phyloP scores from a whole-genome alignment of 768 basidiomycete genomes.

The Lyophyllum decastes region DNA sequence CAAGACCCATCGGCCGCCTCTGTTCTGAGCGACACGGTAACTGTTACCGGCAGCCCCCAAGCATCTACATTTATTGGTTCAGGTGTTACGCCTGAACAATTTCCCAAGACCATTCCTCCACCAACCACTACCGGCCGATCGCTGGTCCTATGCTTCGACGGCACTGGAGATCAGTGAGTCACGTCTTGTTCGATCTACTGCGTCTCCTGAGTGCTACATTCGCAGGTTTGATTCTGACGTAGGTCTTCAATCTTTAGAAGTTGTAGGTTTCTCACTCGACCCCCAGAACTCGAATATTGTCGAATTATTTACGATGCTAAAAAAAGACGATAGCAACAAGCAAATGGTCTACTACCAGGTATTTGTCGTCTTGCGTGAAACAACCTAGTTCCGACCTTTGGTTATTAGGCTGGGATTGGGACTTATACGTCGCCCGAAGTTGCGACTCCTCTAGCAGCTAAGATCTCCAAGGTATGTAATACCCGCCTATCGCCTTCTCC shows the following conservation, averaged over 20 bases:
- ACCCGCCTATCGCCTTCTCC: neutral
- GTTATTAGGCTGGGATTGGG: constrained; percentile 54
- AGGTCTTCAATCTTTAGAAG: constrained; percentile 20
- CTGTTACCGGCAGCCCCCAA: constrained; percentile 2
- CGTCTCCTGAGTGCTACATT: neutral
- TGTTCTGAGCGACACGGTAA: constrained; percentile 1
- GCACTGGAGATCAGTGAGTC: constrained; percentile 31
- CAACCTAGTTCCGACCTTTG: neutral
- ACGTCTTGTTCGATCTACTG: neutral
- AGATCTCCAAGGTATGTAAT: constrained; percentile 24
- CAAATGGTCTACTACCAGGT: constrained; percentile 49
- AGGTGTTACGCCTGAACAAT: neutral
- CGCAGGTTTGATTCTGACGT: constrained; percentile 27
- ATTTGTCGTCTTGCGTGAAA: neutral
- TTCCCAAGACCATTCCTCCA: constrained; percentile 8
- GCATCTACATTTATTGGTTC: neutral
- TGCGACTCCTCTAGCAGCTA: constrained; percentile 46
- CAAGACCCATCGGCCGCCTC: neutral
- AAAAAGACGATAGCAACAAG: constrained; percentile 34
- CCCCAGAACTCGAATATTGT: constrained; percentile 40
- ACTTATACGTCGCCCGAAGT: constrained; percentile 56
- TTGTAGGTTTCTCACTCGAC: neutral
- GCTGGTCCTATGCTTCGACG: constrained; percentile 51
- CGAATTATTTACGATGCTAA: constrained; percentile 36
- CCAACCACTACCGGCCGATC: constrained; percentile 28